Conservation (phyloP, 2,329 filamentous ascomycete genomes). For the Chaetomiaceae sp. region DNA sequence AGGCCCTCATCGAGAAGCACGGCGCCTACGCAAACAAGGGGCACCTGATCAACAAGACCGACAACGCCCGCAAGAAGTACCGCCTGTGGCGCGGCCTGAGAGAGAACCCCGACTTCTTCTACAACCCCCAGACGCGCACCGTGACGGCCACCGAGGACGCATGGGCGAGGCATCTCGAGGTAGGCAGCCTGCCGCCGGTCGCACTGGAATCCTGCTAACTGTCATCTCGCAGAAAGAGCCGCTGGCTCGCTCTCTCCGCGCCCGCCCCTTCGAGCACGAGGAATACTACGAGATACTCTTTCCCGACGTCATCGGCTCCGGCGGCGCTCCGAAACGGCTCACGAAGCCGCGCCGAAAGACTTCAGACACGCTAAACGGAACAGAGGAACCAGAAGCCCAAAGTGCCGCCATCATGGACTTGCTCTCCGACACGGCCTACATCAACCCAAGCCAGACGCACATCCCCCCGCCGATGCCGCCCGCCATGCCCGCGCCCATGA, state of each 20-base stretch:
- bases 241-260: slow-evolving; percentile 52
- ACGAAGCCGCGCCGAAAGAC: slow-evolving; percentile 51
- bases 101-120: slow-evolving; percentile 54
- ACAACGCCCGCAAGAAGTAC: slow-evolving; percentile 60
- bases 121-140: slow-evolving; percentile 46
- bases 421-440: slow-evolving; percentile 34
- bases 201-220: background rate
- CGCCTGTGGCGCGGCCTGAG: slow-evolving; percentile 56
- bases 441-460: slow-evolving; percentile 22
- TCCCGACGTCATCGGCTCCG: slow-evolving; percentile 56
- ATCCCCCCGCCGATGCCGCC: slow-evolving; percentile 26
- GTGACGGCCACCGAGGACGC: slow-evolving; percentile 55
- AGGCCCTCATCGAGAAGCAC: slow-evolving; percentile 51
- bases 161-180: slow-evolving; percentile 55
- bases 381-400: slow-evolving; percentile 45
- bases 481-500: slow-evolving; percentile 24
- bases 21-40: slow-evolving; percentile 55
- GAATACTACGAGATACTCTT: slow-evolving; percentile 58
- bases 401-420: slow-evolving; percentile 46
- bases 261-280: slow-evolving; percentile 56
- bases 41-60: slow-evolving; percentile 60
- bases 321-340: slow-evolving; percentile 55
- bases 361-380: slow-evolving; percentile 40
- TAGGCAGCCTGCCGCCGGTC: slow-evolving; percentile 30
- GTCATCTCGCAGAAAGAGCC: slow-evolving; percentile 47